phyloP scores from a whole-genome alignment of 2,329 filamentous ascomycete genomes.

The Cercospora sp. region DNA sequence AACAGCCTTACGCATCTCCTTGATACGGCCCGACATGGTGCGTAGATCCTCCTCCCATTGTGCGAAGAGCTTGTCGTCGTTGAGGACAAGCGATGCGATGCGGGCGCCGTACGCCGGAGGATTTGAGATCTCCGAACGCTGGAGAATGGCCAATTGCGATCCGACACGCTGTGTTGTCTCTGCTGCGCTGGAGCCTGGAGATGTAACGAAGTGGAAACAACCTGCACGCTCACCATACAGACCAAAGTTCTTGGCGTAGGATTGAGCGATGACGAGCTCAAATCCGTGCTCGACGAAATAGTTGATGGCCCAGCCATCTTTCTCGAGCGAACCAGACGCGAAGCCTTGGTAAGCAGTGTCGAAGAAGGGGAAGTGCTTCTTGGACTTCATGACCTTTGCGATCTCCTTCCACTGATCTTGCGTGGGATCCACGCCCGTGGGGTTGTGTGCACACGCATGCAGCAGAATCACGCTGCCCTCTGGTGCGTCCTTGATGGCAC shows the following conservation, averaged over 20 bases:
- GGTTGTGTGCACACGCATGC: conserved; percentile 97
- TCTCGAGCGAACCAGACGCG: conserved; percentile 81
- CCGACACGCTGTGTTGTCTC: conserved; percentile 65
- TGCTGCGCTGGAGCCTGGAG: conserved; percentile 66
- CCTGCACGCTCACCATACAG: conserved; percentile 95
- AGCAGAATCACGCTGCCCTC: conserved; percentile 83
- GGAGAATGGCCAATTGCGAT: conserved; percentile 87
- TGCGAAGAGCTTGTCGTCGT: conserved; percentile 75
- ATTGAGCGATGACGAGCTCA: conserved; percentile 55
- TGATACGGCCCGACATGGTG: conserved; percentile 95
- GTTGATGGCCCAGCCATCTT: conserved; percentile 87
- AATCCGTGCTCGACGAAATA: conserved; percentile 95
- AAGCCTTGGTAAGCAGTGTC: conserved; percentile 98
- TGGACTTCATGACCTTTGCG: conserved; percentile 71
- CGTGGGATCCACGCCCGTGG: conserved; percentile 93
- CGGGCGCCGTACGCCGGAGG: conserved; percentile 91
- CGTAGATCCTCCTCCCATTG: conserved; percentile 91
- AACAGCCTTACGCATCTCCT: conserved; percentile 79
- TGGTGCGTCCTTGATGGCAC: conserved; percentile 67
- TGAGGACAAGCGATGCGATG: conserved; percentile 81
- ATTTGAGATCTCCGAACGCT: conserved; percentile 96
- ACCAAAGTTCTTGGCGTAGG: conserved; percentile 64
- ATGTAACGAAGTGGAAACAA: conserved; percentile 89
- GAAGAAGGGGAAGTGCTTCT: conserved; percentile 95
- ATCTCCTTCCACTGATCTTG: conserved; percentile 93